These are phyloP conservation scores for Penicillium cataractarum DNA, from an alignment of 495 filamentous ascomycete species.

Conservation along the genomic window DNA sequence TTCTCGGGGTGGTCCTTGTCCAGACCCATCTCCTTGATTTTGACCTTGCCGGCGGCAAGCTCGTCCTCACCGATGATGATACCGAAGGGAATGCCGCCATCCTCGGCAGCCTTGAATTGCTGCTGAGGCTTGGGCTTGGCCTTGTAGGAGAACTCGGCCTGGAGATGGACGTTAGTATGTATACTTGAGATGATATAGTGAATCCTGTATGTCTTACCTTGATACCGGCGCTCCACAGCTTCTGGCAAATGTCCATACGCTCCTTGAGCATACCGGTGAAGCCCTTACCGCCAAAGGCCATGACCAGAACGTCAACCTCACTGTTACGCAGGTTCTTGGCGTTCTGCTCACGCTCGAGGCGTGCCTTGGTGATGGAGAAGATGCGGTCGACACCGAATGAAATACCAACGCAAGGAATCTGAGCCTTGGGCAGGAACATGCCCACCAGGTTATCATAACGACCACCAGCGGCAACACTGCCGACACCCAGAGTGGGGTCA, in stretches of 20 bases:
- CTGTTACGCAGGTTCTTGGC: slow-evolving; percentile 58
- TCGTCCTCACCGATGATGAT: slow-evolving; percentile 84
- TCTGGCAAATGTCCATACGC: slow-evolving; percentile 74
- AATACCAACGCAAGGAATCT: slow-evolving; percentile 91
- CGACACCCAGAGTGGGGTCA: slow-evolving; percentile 81
- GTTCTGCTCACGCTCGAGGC: slow-evolving; percentile 62
- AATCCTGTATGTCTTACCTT: slow-evolving; percentile 52
- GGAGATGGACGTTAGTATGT: slow-evolving; percentile 12
- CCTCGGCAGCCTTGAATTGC: slow-evolving; percentile 82
- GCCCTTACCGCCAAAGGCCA: slow-evolving; percentile 90
- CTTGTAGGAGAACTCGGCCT: slow-evolving; percentile 80
- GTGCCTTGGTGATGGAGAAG: slow-evolving; percentile 84
- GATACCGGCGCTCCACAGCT: slow-evolving; percentile 77
- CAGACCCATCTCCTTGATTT: slow-evolving; percentile 84
- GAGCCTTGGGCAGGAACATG: slow-evolving; percentile 84
- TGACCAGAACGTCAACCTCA: slow-evolving; percentile 86
- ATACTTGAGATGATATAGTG: background rate
- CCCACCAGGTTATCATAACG: slow-evolving; percentile 92
- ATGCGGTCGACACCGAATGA: slow-evolving; percentile 96
- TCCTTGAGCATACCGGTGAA: slow-evolving; percentile 80
- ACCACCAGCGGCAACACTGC: slow-evolving; percentile 86
- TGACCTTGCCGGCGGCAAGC: slow-evolving; percentile 71
- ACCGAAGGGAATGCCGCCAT: slow-evolving; percentile 69
- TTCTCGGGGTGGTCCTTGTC: slow-evolving; percentile 82
- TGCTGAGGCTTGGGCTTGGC: slow-evolving; percentile 75